These are phyloP conservation scores for Dothistroma pini DNA, from an alignment of 2,329 filamentous ascomycete genomes.

Conservation along the genomic window DNA sequence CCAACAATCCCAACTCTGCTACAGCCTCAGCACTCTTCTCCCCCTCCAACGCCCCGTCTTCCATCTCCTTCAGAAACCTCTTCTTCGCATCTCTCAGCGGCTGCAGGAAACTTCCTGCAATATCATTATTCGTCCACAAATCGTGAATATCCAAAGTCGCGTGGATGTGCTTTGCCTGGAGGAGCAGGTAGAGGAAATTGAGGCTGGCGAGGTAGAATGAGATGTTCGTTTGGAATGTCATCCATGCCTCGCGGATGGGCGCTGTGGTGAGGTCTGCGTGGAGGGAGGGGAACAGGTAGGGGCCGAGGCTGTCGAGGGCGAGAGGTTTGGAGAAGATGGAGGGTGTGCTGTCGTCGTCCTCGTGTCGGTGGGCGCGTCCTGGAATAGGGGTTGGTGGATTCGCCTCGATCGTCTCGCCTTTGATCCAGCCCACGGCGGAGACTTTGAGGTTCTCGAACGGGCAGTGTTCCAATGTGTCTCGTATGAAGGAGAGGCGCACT, in stretches of 20 bases:
- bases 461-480: slow-evolving; percentile 53
- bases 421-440: slow-evolving; percentile 58
- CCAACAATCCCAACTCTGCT: slow-evolving; percentile 35
- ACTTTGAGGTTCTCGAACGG: slow-evolving; percentile 54
- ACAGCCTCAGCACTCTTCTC: slow-evolving; percentile 36
- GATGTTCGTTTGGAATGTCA: slow-evolving; percentile 50
- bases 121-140: slow-evolving; percentile 39
- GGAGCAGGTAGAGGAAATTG: slow-evolving; percentile 57
- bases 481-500: slow-evolving; percentile 52
- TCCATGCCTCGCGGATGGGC: slow-evolving; percentile 38
- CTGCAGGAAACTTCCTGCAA: slow-evolving; percentile 42
- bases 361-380: slow-evolving; percentile 16
- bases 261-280: slow-evolving; percentile 41
- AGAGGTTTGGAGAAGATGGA: slow-evolving; percentile 49
- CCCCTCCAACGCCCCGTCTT: slow-evolving; percentile 36
- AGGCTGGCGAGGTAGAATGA: slow-evolving; percentile 54
- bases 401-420: slow-evolving; percentile 55
- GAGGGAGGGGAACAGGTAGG: slow-evolving; percentile 51
- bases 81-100: slow-evolving; percentile 40
- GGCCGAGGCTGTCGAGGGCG: slow-evolving; percentile 47
- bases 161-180: slow-evolving; percentile 49
- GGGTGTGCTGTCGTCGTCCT: slow-evolving; percentile 7
- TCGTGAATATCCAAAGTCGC: slow-evolving; percentile 45
- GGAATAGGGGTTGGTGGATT: slow-evolving; percentile 30
- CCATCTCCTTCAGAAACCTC: slow-evolving; percentile 38